Evolutionary conservation across 1,139 yeast species (phyloP), one percentile per base, ranked within the genome.

Genomic region (Hyphopichia fennica): DNA sequence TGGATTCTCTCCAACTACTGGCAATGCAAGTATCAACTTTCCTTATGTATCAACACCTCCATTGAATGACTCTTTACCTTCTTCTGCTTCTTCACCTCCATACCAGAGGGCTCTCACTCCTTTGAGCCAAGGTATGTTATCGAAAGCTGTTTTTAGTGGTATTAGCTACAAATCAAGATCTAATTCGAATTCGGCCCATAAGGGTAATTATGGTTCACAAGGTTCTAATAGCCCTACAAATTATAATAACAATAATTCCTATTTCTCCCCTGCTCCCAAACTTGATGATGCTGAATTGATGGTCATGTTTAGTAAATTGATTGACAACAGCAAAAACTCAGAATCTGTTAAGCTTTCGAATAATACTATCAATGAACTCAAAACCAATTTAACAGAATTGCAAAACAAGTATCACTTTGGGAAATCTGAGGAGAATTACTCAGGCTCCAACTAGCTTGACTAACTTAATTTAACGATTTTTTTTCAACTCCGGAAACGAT

Each of bases 321-420:
- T 65, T 22, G 63, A 60, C 8, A 48, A 47, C 16, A 56, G 57
- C 32, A 44, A 42, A 18, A 15, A 27, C 2, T 20, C 29, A 4
- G 23, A 23, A 14, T n/a, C 34, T 7, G 39, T 65, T 9, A 56
- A 54, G 37, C 52, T 66, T 4, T 58, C 67, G 1, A 50, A 49
- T 35, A 46, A 49, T 20, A 65, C 72, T 2, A 43, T 63, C 14
- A 52, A 55, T 30, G 72, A 67, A 41, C 57, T 67, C 32, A 57
- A 54, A 36, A 40, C 48, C 18, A 62, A 58, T 38, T 48, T 65
- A 25, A 50, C 50, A 22, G 47, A 44, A 15, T 43, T 63, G 19
- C 61, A 58, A 43, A 31, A 49, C n/a, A 41, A 48, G 35, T 43
- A 43, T 33, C 16, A n/a, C 10, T 17, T 28, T 3, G 16, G 33